Evolutionary conservation across 2,329 filamentous ascomycete species (phyloP), one percentile per base, ranked within the genome.

Genomic region (Helotiales sp.): DNA sequence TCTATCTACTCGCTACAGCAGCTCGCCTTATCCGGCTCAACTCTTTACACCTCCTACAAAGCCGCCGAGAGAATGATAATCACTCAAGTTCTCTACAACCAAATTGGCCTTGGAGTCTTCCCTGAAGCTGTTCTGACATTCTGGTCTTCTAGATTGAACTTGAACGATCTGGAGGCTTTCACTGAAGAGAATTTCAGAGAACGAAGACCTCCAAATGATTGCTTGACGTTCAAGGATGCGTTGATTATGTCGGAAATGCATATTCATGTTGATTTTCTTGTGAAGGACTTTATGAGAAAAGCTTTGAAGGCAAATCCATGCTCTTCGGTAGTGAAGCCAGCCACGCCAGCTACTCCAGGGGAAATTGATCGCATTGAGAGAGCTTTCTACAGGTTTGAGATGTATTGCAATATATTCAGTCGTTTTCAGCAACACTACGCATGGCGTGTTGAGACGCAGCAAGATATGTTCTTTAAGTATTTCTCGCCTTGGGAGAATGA

Each of bases 281-380:
- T 4, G 22, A 50, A 15, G 11, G 22, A 15, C 11, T 50, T 50
- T 10, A 10, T 50, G 8, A 10, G 20, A 1, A 50, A 50, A 26
- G 22, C 47, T 13, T 11, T 50, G 10, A 24, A 8, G 8, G 47
- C 47, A 50, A 50, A 22, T 22, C 47, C 1, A 11, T 50, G 10
- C 47, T 10, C 20, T 10, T 24, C 20, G n/a, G n/a, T n/a, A n/a
- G n/a, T n/a, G n/a, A n/a, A n/a, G 22, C 22, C 22, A 26, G 2
- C 3, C 10, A 3, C 15, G 22, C 22, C 47, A 50, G 47, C 47
- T 5, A 13, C 47, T 4, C 10, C 22, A 15, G 7, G 22, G 20
- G 47, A 50, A 50, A 50, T 50, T 6, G 47, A 50, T 50, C 47
- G 47, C 47, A 50, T 50, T 10, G 20, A 50, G 47, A 50, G 47